Evolutionary conservation across 441 rosid genomes (phyloP).

Genomic region (Sinapis alba): DNA sequence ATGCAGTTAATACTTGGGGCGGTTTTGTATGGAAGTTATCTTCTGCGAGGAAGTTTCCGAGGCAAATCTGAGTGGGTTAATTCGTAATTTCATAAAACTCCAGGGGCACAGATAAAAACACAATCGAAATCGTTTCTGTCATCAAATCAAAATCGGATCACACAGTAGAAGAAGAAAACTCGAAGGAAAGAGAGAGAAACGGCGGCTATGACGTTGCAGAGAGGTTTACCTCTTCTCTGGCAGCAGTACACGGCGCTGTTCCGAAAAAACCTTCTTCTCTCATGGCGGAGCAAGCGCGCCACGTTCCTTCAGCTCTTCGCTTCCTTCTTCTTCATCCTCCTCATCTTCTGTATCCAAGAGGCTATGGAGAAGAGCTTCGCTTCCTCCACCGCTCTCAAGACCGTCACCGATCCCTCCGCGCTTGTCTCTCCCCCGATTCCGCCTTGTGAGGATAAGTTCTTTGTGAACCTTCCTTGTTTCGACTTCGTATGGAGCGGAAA

Average conservation of each 20-base stretch:
- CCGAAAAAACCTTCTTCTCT: constrained; percentile 67
- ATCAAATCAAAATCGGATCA: constrained; percentile 25
- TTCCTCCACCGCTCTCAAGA: constrained; percentile 46
- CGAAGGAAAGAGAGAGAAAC: background rate
- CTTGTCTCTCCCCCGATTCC: constrained; percentile 61
- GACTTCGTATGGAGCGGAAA: constrained; percentile 92
- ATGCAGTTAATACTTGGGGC: background rate
- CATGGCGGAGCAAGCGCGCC: constrained; percentile 80
- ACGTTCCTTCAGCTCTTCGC: constrained; percentile 78
- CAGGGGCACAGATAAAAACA: background rate
- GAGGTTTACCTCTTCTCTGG: constrained; percentile 47
- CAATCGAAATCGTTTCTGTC: background rate
- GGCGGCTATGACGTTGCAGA: constrained; percentile 48
- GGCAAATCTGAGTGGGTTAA: constrained; percentile 10
- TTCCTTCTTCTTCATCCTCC: constrained; percentile 78
- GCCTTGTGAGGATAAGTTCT: constrained; percentile 75
- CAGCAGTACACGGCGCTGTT: constrained; percentile 69
- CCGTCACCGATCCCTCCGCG: constrained; percentile 50
- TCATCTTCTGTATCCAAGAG: constrained; percentile 65
- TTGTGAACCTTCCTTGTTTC: constrained; percentile 53
- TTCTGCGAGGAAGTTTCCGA: constrained; percentile 6
- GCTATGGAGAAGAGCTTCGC: constrained; percentile 45
- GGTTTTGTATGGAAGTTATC: background rate
- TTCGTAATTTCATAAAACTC: background rate
- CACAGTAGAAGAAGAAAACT: background rate